Percentiles rank a stretch among this genome's conserved stretches.
Evolutionary conservation across 106 monocot genomes (phyloP).

Genomic region (Platanthera zijinensis): DNA sequence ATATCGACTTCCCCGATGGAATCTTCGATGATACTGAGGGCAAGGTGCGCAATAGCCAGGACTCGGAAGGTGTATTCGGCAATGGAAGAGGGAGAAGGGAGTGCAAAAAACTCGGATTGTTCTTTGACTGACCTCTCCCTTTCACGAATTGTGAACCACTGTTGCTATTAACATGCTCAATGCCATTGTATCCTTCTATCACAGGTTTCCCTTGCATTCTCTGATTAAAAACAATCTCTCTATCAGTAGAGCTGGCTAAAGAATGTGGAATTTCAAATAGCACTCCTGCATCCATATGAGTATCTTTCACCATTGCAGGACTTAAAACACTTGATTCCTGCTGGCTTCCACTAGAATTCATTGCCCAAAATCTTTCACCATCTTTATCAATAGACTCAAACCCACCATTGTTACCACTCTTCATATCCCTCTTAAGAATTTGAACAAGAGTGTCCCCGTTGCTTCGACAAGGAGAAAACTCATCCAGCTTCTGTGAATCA

Average conservation of each 20-base stretch:
- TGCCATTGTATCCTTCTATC: constrained; percentile 10
- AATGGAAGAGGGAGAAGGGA: constrained; percentile 44
- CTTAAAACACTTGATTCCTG: constrained; percentile 32
- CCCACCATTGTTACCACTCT: constrained; percentile 12
- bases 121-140: constrained; percentile 14
- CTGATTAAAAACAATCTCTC: not conserved
- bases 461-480: constrained; percentile 31
- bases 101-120: constrained; percentile 3
- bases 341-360: constrained; percentile 17
- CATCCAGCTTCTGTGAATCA: constrained; percentile 51
- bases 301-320: constrained; percentile 27
- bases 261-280: constrained; percentile 19
- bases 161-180: not conserved
- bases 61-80: constrained; percentile 67
- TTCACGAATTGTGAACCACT: constrained; percentile 2
- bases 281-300: constrained; percentile 26
- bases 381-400: constrained; percentile 33
- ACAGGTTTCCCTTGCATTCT: constrained; percentile 16
- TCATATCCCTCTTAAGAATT: constrained; percentile 25
- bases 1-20: constrained; percentile 24
- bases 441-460: constrained; percentile 41
- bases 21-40: constrained; percentile 54
- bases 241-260: constrained; percentile 4
- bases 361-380: constrained; percentile 16
- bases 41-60: constrained; percentile 69